Evolutionary conservation across 352 stramenopile species (phyloP), one percentile per base, ranked within the genome.

Genomic region (Pythium myriotylum): DNA sequence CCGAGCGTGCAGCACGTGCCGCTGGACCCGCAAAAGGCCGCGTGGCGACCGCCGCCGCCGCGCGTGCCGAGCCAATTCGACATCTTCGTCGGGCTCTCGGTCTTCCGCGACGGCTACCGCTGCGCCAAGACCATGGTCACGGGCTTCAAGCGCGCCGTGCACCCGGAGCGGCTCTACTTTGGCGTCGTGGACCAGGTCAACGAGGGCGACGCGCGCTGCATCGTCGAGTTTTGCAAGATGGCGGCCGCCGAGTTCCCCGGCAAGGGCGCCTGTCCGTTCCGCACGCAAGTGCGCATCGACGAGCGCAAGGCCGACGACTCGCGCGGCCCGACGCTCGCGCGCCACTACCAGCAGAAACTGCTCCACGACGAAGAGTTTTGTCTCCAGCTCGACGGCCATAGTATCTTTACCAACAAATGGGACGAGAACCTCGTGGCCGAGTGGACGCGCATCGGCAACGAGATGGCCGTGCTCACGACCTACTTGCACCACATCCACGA

Each of bases 341-440:
- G 86, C n/a, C 72, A 90, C 68, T 82, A 84, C 50, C 86, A 95
- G 64, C 86, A 95, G 54, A 83, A 92, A 52, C 76, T 95, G 5
- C 62, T 95, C 2, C 60, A 68, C 29, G 52, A 88, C 40, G 79
- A 95, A 41, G 86, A 92, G 56, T 95, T 95, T 43, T 95, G 86
- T 67, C 77, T 95, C 24, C 84, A 93, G 56, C 70, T 95, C 5
- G 86, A 95, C 33, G 82, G 82, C 4, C 86, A 95, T 71, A 91
- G 79, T 39, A 89, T 95, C 65, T 95, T 95, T 53, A 93, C 86
- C 22, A 93, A 92, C 66, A 62, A 76, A 8, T 95, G 86, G 86
- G 86, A 95, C 55, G 68, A 86, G 20, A 79, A 89, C 47, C 24
- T 95, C 2, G 20, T 95, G 29, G 67, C 70, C 27, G 84, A 95